Base-by-base conservation (phyloP, 352 stramenopile species). In the Albugo laibachii region DNA sequence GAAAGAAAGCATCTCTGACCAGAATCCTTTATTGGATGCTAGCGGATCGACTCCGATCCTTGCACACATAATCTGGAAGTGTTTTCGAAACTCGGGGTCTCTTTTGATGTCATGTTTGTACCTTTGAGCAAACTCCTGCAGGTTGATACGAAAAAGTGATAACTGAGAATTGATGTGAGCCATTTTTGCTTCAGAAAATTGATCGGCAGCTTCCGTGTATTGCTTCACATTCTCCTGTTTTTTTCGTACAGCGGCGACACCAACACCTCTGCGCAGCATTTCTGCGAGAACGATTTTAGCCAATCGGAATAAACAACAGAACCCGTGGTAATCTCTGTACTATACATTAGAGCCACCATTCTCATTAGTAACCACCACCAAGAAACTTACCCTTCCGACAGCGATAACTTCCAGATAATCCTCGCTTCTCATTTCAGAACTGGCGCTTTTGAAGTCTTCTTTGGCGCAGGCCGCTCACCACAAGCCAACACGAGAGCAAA, bases 21-120 rank as follows among this genome's bases (percentile, higher is more conserved):
- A 99, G 56, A 99, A 98, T 1, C 86, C 89, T 56, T 99, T 98
- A 62, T 96, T 95, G 3, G 88, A 97, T 1, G 88, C 83, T 8
- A 99, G 66, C 1, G 95, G 95, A 63, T 99, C 96, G 11, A 98
- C 91, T 15, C 94, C 93, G 49, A 97, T 94, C 48, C 91, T 94
- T 41, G 66, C 66, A 63, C 92, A 98, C 93, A 98, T 98, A 51
- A 74, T 73, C 55, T 96, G 82, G 57, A 97, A 97, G 49, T 91
- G 83, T 54, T 81, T 76, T 15, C 89, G 80, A 58, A 97, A 97
- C 37, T 92, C 79, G 0, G 91, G 83, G 61, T 97, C 91, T 47
- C 87, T 86, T 60, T 93, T 95, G 60, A 97, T 97, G 52, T 91
- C 83, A 58, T 75, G 82, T 65, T 95, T 96, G 72, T 97, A 87